Evolutionary conservation across 2,329 filamentous ascomycete genomes (phyloP), one percentile per base, ranked within the genome.

Genomic region (Leptosphaerulina australis): DNA sequence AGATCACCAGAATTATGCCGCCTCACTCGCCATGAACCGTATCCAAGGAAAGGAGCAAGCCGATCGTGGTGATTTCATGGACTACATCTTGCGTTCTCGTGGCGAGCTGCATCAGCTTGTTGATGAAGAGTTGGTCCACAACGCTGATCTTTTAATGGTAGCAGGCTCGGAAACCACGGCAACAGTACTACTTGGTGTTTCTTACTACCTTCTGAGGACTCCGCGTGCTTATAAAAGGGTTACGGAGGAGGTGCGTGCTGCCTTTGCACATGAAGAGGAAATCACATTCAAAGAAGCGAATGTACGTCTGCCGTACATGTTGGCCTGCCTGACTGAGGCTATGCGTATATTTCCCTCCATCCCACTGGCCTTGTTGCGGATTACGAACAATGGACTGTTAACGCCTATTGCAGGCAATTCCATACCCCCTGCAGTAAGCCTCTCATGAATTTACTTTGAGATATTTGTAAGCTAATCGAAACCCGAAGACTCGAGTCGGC

Each of bases 131-230:
- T 37, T 53, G n/a, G 33, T 46, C 1, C 31, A 50, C 14, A 60
- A 60, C 34, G 38, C 53, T 7, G 35, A 29, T 6, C 29, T 58
- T 10, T 49, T 62, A 22, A 56, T 63, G 44, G 31, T 59, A 11
- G 62, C 62, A 5, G 62, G 62, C 6, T 62, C 55, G 15, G 61
- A 66, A 37, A 66, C 63, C 7, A 58, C 63, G 8, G 63, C 63
- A 7, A 66, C 58, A 2, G 45, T 58, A 2, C 44, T 64, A 9
- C 44, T 51, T 4, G 60, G 58, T 6, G 55, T 53, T 9, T 55
- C 55, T 2, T 56, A 51, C 28, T 52, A 45, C 10, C 52, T 64
- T 10, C 33, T 57, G 11, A 54, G 47, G 29, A 58, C 44, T 17
- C 58, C 56, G 5, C 20, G 51, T 5, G 40, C 21, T 2, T 50